Evolutionary conservation across 2,329 filamentous ascomycete genomes (phyloP).

Genomic region (Periconia sp.): DNA sequence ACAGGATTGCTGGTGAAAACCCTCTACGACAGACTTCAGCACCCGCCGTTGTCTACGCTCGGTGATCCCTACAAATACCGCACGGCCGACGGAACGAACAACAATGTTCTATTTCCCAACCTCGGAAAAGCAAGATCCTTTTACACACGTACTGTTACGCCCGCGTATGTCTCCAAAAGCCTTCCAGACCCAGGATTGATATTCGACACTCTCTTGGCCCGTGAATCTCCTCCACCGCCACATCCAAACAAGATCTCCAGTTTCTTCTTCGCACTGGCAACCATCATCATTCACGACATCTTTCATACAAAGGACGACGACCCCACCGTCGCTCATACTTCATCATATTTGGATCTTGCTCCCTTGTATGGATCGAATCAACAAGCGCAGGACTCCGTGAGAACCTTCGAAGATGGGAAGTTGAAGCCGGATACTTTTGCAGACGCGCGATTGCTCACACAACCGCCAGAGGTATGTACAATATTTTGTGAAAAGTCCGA

Average conservation of each 20-base stretch:
- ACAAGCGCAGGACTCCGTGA: slow-evolving; percentile 64
- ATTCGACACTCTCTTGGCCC: slow-evolving; percentile 65
- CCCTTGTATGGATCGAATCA: slow-evolving; percentile 66
- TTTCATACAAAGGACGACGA: slow-evolving; percentile 66
- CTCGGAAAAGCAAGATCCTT: slow-evolving; percentile 41
- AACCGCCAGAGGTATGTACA: slow-evolving; percentile 68
- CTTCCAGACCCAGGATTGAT: slow-evolving; percentile 64
- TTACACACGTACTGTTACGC: slow-evolving; percentile 64
- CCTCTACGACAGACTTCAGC: slow-evolving; percentile 45
- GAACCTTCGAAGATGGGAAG: slow-evolving; percentile 65
- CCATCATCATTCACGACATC: slow-evolving; percentile 62
- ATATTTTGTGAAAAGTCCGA: not conserved
- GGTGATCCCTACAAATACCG: slow-evolving; percentile 6
- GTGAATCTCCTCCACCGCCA: slow-evolving; percentile 54
- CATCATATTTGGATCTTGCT: slow-evolving; percentile 72
- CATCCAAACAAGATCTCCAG: slow-evolving; percentile 70
- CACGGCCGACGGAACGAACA: slow-evolving; percentile 1
- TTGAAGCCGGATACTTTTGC: slow-evolving; percentile 70
- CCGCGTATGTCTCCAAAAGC: slow-evolving; percentile 55
- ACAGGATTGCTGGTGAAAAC: slow-evolving; percentile 7
- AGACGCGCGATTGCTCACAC: slow-evolving; percentile 64
- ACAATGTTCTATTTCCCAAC: slow-evolving; percentile 1
- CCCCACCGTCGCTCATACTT: slow-evolving; percentile 64
- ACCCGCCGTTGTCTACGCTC: slow-evolving; percentile 38
- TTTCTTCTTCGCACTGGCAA: slow-evolving; percentile 72